phyloP scores from a whole-genome alignment of 306 rosid species.

The Vachellia pachyceras region DNA sequence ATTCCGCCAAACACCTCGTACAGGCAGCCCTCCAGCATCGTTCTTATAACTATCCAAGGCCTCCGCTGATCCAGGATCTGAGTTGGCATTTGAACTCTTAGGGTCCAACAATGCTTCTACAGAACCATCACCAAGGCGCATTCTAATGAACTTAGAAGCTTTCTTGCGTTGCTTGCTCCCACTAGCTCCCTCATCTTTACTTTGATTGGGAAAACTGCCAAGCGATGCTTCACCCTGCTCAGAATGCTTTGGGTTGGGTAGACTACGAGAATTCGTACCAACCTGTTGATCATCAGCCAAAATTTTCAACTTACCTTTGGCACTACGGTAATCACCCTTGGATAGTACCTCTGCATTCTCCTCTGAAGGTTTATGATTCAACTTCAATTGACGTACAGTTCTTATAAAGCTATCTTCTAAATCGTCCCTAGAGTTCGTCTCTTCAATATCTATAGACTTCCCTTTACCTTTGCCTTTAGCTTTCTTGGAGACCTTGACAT shows the following conservation, averaged over 20 bases:
- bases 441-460: constrained; percentile 43
- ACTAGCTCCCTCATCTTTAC: constrained; percentile 60
- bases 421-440: constrained; percentile 48
- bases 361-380: constrained; percentile 59
- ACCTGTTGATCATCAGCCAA: constrained; percentile 41
- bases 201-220: constrained; percentile 53
- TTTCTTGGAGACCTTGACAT: constrained; percentile 57
- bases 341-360: constrained; percentile 70
- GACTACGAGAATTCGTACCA: constrained; percentile 48
- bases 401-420: constrained; percentile 68
- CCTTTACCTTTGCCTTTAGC: constrained; percentile 66
- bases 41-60: constrained; percentile 43
- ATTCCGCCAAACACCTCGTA: constrained; percentile 84
- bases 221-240: constrained; percentile 49
- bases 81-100: constrained; percentile 40
- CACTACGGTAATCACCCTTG: constrained; percentile 73
- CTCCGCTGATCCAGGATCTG: constrained; percentile 44
- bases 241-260: constrained; percentile 42
- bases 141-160: constrained; percentile 73
- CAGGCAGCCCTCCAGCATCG: constrained; percentile 65
- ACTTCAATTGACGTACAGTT: constrained; percentile 74
- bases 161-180: constrained; percentile 86
- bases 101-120: constrained; percentile 56
- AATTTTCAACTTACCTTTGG: constrained; percentile 62
- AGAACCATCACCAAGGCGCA: constrained; percentile 83